These are phyloP conservation scores for Endocarpon pusillum DNA, from an alignment of 495 filamentous ascomycete species.

Conservation along the genomic window DNA sequence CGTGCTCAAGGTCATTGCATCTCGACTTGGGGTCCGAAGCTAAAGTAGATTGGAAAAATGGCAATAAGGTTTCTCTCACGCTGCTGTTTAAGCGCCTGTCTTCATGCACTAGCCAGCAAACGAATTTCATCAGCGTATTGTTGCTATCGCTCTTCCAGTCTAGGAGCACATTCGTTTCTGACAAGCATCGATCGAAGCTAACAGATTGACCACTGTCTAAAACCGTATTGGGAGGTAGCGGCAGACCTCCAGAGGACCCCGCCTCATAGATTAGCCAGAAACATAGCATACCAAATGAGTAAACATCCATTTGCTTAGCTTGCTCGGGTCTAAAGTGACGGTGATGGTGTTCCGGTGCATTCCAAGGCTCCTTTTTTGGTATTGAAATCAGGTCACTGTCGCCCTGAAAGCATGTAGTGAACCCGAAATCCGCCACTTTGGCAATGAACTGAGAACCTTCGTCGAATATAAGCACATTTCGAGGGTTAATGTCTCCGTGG, in stretches of 20 bases:
- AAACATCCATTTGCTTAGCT: background rate
- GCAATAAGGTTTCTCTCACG: background rate
- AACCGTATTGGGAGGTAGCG: background rate
- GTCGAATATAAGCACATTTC: constrained; percentile 21
- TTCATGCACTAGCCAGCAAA: background rate
- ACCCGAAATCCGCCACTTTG: background rate
- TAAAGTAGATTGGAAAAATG: background rate
- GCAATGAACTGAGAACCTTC: background rate
- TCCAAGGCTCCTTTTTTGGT: background rate
- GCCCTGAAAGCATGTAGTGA: background rate
- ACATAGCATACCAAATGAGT: background rate
- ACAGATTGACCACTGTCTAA: background rate
- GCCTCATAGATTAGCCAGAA: background rate
- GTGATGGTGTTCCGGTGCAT: background rate
- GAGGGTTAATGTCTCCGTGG: constrained; percentile 24
- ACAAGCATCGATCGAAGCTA: background rate
- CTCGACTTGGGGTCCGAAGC: background rate
- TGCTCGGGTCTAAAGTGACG: background rate
- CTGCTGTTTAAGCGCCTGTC: background rate
- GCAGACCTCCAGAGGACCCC: background rate
- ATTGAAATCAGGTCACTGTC: background rate
- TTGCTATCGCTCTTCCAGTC: background rate
- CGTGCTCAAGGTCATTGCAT: background rate
- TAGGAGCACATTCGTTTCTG: background rate
- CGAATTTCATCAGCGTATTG: background rate